A percentile compares a stretch with the other conserved stretches of the same genome.
Evolutionary conservation across 306 rosid genomes (phyloP).

Genomic region (Adenanthera pavonina): DNA sequence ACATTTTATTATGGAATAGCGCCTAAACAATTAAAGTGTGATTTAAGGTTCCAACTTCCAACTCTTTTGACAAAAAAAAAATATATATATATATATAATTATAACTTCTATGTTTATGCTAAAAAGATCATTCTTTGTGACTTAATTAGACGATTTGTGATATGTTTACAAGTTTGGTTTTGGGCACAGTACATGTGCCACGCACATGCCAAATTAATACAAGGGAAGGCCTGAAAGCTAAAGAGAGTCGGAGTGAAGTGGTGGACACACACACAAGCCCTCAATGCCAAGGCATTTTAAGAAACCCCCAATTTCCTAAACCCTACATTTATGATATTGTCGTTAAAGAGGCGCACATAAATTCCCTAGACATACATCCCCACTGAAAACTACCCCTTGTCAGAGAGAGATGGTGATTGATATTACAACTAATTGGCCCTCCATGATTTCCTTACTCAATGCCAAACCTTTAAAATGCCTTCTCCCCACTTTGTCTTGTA

Average conservation of each 20-base stretch:
- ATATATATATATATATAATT: too few species aligned
- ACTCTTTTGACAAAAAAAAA: too few species aligned
- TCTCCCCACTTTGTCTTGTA: neutral
- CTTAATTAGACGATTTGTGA: too few species aligned
- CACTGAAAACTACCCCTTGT: constrained; percentile 17
- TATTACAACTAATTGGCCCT: neutral
- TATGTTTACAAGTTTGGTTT: constrained; percentile 17
- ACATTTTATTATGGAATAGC: too few species aligned
- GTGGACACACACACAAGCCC: constrained; percentile 13
- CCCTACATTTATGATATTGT: constrained; percentile 44
- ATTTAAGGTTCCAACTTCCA: too few species aligned
- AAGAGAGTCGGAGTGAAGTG: constrained; percentile 29
- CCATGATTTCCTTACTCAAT: constrained; percentile 43
- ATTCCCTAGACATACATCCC: constrained; percentile 48
- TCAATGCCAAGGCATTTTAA: constrained; percentile 48
- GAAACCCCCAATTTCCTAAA: constrained; percentile 46
- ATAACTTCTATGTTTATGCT: too few species aligned
- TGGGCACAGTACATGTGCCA: constrained; percentile 51
- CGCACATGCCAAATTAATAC: constrained; percentile 44
- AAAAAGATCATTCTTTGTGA: too few species aligned
- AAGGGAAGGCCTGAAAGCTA: too few species aligned
- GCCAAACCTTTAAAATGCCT: constrained; percentile 34
- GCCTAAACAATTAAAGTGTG: too few species aligned
- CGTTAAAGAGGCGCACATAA: constrained; percentile 46
- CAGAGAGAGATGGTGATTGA: constrained; percentile 27